Evolutionary conservation across 2,329 filamentous ascomycete genomes (phyloP), one percentile per base, ranked within the genome.

Genomic region (Hypoxylon sp.): DNA sequence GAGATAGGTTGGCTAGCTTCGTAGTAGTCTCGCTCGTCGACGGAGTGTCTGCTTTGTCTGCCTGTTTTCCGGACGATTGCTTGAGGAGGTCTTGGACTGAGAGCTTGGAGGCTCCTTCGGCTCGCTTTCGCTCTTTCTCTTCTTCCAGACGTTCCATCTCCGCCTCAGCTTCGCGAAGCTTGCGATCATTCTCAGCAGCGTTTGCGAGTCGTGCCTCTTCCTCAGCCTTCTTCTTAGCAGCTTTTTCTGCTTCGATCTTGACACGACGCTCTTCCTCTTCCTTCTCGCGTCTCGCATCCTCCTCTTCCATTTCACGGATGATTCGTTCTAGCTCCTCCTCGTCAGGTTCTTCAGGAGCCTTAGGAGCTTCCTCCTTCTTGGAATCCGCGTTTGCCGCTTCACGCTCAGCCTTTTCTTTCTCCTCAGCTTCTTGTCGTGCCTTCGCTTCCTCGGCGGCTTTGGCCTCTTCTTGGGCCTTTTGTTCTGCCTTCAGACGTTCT

Each of bases 111-210:
- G 80, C 83, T 63, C 84, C 81, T 52, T 82, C 80, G 57, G 80
- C 79, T 52, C 86, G 86, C 75, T 85, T 86, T 60, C 83, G 84
- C 77, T 90, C 89, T 73, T 86, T 87, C 78, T 90, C 91, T 79
- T 93, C 91, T 76, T 93, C 92, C 1, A 91, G 81, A 66, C 88
- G 89, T 75, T 91, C 90, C 85, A 90, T 91, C 80, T 91, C 91
- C 19, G 86, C 85, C 77, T 93, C 91, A 68, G 90, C 87, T 79
- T 94, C 91, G 19, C 87, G 88, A 65, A 94, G 87, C 80, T 90
- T 91, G 63, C 85, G 85, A 76, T 90, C 87, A 57, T 83, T 84
- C n/a, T 88, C 85, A 3, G 84, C 87, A 38, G 85, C 84, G 34
- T 82, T 84, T 9, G 79, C 77, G 63, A 81, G 79, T 58, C 78